These are phyloP conservation scores for Dimargaris verticillata DNA, from an alignment of 192 early-diverging fungal genomes.

Conservation along the genomic window DNA sequence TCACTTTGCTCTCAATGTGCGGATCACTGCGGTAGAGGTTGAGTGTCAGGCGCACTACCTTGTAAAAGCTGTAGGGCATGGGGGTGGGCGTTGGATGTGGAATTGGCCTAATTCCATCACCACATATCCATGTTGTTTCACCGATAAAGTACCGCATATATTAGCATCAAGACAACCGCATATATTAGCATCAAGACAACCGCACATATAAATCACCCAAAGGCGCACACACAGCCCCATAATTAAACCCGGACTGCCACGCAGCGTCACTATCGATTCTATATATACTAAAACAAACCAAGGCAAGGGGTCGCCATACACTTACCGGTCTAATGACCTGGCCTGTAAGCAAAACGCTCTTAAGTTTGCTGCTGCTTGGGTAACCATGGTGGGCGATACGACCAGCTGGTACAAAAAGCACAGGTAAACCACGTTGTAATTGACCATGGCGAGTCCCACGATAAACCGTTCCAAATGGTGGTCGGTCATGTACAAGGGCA, in stretches of 20 bases:
- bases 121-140: too few species aligned
- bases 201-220: too few species aligned
- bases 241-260: too few species aligned
- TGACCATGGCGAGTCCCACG: slow-evolving; percentile 9
- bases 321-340: too few species aligned
- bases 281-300: too few species aligned
- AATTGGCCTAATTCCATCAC: too few species aligned
- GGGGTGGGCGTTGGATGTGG: background rate
- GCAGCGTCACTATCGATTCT: too few species aligned
- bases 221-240: too few species aligned
- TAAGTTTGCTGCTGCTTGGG: slow-evolving; percentile 2
- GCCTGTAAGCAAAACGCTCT: background rate
- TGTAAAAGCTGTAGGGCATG: slow-evolving; percentile 1
- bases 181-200: too few species aligned
- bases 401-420: background rate
- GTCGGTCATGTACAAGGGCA: slow-evolving; percentile 10
- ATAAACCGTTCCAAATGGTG: slow-evolving; percentile 8
- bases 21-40: background rate
- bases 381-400: background rate
- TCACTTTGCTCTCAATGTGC: background rate
- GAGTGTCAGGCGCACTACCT: slow-evolving; percentile 1
- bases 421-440: slow-evolving; percentile 1
- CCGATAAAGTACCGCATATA: too few species aligned
- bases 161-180: too few species aligned
- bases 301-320: too few species aligned